phyloP scores from a whole-genome alignment of 306 rosid genomes.

The Prunus mongolica region DNA sequence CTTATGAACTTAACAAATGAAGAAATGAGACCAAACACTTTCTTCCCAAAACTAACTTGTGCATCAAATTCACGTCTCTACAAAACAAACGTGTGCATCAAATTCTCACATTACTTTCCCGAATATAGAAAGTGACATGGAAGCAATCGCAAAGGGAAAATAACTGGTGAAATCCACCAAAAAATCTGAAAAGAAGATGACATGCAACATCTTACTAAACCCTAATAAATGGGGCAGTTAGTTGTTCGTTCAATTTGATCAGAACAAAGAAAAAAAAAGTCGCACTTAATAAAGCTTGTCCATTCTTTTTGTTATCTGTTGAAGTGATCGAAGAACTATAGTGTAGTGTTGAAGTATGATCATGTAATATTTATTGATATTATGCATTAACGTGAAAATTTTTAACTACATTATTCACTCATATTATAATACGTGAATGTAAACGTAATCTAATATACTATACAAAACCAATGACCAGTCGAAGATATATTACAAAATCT shows the following conservation, averaged over 20 bases:
- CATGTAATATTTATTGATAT: too few relatives aligned
- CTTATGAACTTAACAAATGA: not conserved
- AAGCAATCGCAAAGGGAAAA: not conserved
- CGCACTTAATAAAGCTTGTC: not conserved
- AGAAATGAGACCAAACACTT: not conserved
- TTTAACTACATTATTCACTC: too few relatives aligned
- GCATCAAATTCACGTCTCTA: not conserved
- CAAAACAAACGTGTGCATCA: not conserved
- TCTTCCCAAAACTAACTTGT: not conserved
- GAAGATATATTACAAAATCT: too few relatives aligned
- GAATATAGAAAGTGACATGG: not conserved
- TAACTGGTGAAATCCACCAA: not conserved
- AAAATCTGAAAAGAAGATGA: conserved; percentile 18
- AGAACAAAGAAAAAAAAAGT: not conserved
- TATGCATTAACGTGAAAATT: too few relatives aligned
- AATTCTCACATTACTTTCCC: not conserved
- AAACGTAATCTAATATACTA: too few relatives aligned
- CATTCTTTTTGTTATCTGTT: not conserved
- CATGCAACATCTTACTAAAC: conserved; percentile 25
- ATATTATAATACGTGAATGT: too few relatives aligned
- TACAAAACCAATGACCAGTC: too few relatives aligned
- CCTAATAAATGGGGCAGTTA: conserved; percentile 44
- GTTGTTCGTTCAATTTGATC: conserved; percentile 38
- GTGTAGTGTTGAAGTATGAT: too few relatives aligned
- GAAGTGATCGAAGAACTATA: too few relatives aligned